phyloP scores from a whole-genome alignment of 2,329 filamentous ascomycete genomes.

The Anthostomella pinea region DNA sequence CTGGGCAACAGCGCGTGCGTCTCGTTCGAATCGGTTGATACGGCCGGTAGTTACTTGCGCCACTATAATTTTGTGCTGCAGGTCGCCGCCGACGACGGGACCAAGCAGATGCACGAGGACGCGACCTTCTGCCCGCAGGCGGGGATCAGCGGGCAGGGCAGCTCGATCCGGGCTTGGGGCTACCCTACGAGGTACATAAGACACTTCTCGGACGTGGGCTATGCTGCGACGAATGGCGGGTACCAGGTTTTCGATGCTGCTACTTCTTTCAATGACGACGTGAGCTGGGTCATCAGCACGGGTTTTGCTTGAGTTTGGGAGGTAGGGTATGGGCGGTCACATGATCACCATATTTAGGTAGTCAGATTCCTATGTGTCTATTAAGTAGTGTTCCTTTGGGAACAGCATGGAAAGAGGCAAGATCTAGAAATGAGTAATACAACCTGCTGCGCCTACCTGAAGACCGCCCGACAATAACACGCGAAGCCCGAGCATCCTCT shows the following conservation, averaged over 20 bases:
- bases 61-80: conserved; percentile 52
- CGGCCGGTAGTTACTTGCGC: conserved; percentile 56
- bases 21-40: conserved; percentile 60
- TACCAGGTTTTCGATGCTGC: conserved; percentile 48
- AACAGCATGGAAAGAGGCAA: no score
- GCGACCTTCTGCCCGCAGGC: conserved; percentile 60
- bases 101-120: conserved; percentile 57
- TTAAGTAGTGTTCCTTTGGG: no score
- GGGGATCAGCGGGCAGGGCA: conserved; percentile 48
- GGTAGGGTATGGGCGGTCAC: no score
- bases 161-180: conserved; percentile 54
- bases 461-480: no score
- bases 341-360: no score
- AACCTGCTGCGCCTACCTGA: no score
- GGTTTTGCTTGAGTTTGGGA: conserved; percentile 40
- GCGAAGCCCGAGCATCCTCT: no score
- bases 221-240: conserved; percentile 25
- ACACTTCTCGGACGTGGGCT: conserved; percentile 46
- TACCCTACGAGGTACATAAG: conserved; percentile 59
- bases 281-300: conserved; percentile 45
- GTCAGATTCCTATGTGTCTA: no score
- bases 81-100: conserved; percentile 50
- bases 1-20: conserved; percentile 55
- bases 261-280: conserved; percentile 50
- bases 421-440: no score